A percentile compares a stretch with the other conserved stretches of the same genome.
Conservation (phyloP, 2,329 filamentous ascomycete species). For the Xylariaceae sp. region DNA sequence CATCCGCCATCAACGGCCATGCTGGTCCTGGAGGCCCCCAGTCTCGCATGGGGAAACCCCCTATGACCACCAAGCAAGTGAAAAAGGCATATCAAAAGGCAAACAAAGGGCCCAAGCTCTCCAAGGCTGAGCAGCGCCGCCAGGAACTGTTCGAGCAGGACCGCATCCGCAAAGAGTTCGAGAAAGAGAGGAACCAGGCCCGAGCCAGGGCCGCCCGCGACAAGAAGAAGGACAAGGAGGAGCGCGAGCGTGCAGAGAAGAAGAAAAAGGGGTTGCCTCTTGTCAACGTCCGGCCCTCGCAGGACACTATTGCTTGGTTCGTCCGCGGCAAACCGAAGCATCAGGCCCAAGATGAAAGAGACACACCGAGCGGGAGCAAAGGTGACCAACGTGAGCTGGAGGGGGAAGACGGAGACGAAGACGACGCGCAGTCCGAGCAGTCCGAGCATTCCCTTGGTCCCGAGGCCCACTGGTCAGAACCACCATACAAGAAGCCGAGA, state of each 20-base stretch:
- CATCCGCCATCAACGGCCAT: constrained; percentile 23
- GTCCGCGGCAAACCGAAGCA: constrained; percentile 29
- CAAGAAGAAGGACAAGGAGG: constrained; percentile 54
- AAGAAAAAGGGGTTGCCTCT: constrained; percentile 52
- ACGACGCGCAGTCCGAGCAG: not conserved
- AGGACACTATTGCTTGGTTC: constrained; percentile 56
- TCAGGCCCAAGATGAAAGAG: constrained; percentile 1
- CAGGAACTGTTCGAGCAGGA: constrained; percentile 49
- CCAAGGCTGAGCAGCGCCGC: constrained; percentile 42
- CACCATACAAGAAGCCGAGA: not conserved
- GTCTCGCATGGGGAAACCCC: constrained; percentile 28
- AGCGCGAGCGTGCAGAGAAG: constrained; percentile 47
- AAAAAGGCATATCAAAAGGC: constrained; percentile 45
- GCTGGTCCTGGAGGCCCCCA: not conserved
- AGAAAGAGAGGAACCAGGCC: constrained; percentile 46
- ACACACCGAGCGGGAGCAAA: too few relatives aligned
- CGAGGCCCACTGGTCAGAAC: not conserved
- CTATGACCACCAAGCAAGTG: constrained; percentile 50
- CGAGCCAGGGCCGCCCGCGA: constrained; percentile 52
- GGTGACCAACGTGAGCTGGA: not conserved
- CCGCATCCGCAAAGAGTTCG: constrained; percentile 51
- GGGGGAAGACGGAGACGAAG: constrained; percentile 2
- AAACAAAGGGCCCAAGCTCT: constrained; percentile 41
- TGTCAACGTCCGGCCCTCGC: constrained; percentile 54
- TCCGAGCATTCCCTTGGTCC: not conserved